A percentile compares a stretch with the other conserved stretches of the same genome.
These are phyloP conservation scores for Obba rivulosa DNA, from an alignment of 768 basidiomycete species.

Conservation along the genomic window DNA sequence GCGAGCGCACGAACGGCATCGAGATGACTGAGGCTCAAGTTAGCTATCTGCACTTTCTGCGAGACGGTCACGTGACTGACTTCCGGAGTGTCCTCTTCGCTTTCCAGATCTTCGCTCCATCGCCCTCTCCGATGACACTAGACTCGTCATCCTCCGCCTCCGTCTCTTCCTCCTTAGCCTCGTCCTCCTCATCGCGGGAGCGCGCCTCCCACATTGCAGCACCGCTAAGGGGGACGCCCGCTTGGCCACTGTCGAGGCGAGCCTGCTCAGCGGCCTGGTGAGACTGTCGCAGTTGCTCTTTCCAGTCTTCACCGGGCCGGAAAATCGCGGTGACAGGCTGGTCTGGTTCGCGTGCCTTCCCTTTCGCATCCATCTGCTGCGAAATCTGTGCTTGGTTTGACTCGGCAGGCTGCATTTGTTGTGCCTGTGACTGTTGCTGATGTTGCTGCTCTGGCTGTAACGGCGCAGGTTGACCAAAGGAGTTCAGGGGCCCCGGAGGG, in stretches of 20 bases:
- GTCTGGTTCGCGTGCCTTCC: slow-evolving; percentile 46
- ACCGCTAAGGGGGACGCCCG: slow-evolving; percentile 28
- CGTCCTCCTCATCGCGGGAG: slow-evolving; percentile 57
- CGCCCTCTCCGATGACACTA: slow-evolving; percentile 56
- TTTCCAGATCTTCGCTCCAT: slow-evolving; percentile 76
- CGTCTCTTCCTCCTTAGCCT: slow-evolving; percentile 61
- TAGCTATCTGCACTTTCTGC: slow-evolving; percentile 1
- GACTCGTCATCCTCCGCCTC: slow-evolving; percentile 61
- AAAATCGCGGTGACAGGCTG: slow-evolving; percentile 73
- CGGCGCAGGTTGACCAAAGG: slow-evolving; percentile 10
- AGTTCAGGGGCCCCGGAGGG: slow-evolving; percentile 22
- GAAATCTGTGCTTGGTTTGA: slow-evolving; percentile 19
- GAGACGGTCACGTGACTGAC: slow-evolving; percentile 42
- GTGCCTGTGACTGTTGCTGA: slow-evolving; percentile 20
- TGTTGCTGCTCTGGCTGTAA: slow-evolving; percentile 18
- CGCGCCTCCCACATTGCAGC: slow-evolving; percentile 48
- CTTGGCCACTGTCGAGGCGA: slow-evolving; percentile 28
- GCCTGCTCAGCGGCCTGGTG: slow-evolving; percentile 58
- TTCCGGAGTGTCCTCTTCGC: slow-evolving; percentile 83
- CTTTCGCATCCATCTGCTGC: slow-evolving; percentile 20
- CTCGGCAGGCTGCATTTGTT: slow-evolving; percentile 23
- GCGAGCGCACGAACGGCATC: slow-evolving; percentile 88
- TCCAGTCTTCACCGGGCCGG: slow-evolving; percentile 87
- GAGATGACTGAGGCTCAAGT: slow-evolving; percentile 60
- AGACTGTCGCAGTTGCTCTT: slow-evolving; percentile 64